Base-by-base conservation (phyloP, 495 filamentous ascomycete species). In the Penicillium cosmopolitanum region DNA sequence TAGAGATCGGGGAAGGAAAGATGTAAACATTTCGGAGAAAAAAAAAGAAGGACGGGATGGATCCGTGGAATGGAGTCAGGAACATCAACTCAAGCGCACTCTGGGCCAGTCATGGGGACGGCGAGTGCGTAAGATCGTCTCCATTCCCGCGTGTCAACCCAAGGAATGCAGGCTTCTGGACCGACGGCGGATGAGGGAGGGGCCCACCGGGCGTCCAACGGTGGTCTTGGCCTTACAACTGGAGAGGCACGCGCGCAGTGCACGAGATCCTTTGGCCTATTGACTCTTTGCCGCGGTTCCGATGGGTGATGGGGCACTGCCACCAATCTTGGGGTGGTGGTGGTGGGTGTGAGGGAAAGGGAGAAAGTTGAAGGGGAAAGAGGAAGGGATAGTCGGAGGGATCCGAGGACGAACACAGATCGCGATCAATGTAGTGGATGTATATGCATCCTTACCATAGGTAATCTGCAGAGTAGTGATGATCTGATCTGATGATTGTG, bases 121-220 rank as follows among this genome's bases (percentile, higher is more conserved):
- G 36, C 5, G 59, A 43, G 38, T 60, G 64, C 51, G 56, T 60
- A 68, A 68, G 61, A 66, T 66, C 46, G 64, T 36, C 60, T 64
- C 63, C 60, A 66, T 61, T 64, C 55, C 61, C 61, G 61, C 51
- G 66, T 66, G 66, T 65, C 62, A 61, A 63, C 47, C 53, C 52
- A 62, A 44, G 47, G 54, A 64, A 33, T 35, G 47, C 21, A 48
- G 46, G 46, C 46, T 10, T 48, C 46, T 48, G 46, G 46, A 48
- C 46, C 53, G 38, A 19, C 51, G 51, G 19, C 38, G n/a, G 21
- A 42, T 43, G 53, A 55, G 25, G 16, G 21, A 42, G 19, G 38
- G 55, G 15, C 51, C 66, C 66, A 68, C 66, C 53, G 61, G 66
- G 66, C 66, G 63, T 55, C 59, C 64, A 67, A 68, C 61, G 57